Evolutionary conservation across 345 rosid genomes (phyloP).

Genomic region (Salix purpurea): DNA sequence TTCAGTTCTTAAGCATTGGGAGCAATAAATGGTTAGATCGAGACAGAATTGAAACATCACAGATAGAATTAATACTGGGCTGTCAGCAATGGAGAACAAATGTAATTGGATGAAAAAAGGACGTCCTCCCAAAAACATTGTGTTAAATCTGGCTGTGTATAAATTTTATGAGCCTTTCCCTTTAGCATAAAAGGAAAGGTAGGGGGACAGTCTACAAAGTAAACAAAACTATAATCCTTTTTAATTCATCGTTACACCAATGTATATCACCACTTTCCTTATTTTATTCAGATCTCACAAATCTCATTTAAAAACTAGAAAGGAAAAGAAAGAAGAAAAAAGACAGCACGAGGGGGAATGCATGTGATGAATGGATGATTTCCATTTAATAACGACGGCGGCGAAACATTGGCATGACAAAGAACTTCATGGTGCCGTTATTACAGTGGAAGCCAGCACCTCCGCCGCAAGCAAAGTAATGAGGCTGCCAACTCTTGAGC

Average conservation of each 20-base stretch:
- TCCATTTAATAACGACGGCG: slow-evolving; percentile 19
- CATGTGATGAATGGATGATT: not conserved
- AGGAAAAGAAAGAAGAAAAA: not conserved
- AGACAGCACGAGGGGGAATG: not conserved
- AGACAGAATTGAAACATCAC: not conserved
- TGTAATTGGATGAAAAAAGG: not conserved
- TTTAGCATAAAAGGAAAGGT: not conserved
- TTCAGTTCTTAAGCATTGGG: not conserved
- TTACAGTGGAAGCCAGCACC: slow-evolving; percentile 57
- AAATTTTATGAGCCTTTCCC: not conserved
- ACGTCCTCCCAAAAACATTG: not conserved
- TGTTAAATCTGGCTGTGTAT: not conserved
- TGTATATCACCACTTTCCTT: not conserved
- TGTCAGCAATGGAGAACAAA: not conserved
- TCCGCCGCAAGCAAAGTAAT: slow-evolving; percentile 71
- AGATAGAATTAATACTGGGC: not conserved
- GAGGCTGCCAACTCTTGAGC: slow-evolving; percentile 37
- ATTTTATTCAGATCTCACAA: not conserved
- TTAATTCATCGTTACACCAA: not conserved
- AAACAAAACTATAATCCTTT: not conserved
- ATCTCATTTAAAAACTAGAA: not conserved
- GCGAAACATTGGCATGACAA: slow-evolving; percentile 39
- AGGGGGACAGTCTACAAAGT: not conserved
- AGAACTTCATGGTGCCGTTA: slow-evolving; percentile 65
- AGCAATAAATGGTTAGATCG: not conserved